Evolutionary conservation across 176 grass and related monocot species (phyloP).

Genomic region (Raddia guianensis): DNA sequence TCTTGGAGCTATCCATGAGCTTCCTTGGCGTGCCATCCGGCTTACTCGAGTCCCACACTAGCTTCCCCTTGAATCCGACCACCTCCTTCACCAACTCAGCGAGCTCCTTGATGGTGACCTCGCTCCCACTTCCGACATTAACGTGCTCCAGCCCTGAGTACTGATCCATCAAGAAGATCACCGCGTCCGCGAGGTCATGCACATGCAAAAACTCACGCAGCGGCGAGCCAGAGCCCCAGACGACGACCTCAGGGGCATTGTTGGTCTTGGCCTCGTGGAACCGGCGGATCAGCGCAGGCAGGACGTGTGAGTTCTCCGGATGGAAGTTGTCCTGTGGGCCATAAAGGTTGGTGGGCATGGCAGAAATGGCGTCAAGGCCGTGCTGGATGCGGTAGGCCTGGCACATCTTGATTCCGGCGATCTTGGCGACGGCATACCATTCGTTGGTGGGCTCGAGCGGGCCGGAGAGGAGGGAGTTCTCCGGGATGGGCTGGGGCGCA

Average conservation of each 20-base stretch:
- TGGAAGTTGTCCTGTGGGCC: slow-evolving; percentile 84
- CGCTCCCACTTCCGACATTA: slow-evolving; percentile 69
- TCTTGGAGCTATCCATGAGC: slow-evolving; percentile 88
- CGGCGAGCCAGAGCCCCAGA: slow-evolving; percentile 76
- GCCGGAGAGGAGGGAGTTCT: slow-evolving; percentile 63
- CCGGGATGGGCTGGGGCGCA: slow-evolving; percentile 78
- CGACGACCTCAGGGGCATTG: slow-evolving; percentile 55
- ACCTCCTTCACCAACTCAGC: slow-evolving; percentile 73
- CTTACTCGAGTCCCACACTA: slow-evolving; percentile 72
- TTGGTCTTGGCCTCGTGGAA: slow-evolving; percentile 68
- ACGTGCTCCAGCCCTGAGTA: slow-evolving; percentile 75
- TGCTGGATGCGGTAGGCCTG: slow-evolving; percentile 87
- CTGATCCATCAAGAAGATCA: slow-evolving; percentile 72
- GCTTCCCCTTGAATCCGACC: slow-evolving; percentile 63
- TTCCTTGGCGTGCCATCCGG: slow-evolving; percentile 76
- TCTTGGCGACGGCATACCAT: slow-evolving; percentile 87
- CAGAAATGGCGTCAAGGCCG: slow-evolving; percentile 67
- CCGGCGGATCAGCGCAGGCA: slow-evolving; percentile 65
- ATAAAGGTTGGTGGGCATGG: slow-evolving; percentile 89
- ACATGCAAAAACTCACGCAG: slow-evolving; percentile 77
- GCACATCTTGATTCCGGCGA: slow-evolving; percentile 86
- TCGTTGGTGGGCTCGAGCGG: slow-evolving; percentile 91
- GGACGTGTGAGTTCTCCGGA: slow-evolving; percentile 63
- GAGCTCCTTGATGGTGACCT: slow-evolving; percentile 79
- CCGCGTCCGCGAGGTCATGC: slow-evolving; percentile 62